These are phyloP conservation scores for Leccinum fallax DNA, from an alignment of 1,284 basidiomycete genomes.

Conservation along the genomic window DNA sequence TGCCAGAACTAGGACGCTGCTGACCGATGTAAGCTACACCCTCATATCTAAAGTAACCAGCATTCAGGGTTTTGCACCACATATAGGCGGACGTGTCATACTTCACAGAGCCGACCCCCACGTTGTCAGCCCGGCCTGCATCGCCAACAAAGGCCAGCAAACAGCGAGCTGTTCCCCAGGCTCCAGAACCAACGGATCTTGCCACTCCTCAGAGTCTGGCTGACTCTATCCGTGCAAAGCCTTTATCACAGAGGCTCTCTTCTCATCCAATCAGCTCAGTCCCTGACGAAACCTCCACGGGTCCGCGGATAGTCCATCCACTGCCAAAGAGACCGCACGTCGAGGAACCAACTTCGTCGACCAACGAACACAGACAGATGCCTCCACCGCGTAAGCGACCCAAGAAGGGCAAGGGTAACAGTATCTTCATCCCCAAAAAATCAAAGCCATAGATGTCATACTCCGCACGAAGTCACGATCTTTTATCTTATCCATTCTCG, in stretches of 20 bases:
- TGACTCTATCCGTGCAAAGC: slow-evolving; percentile 33
- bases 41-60: slow-evolving; percentile 6
- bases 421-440: slow-evolving; percentile 55
- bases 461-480: not conserved
- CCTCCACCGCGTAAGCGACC: slow-evolving; percentile 37
- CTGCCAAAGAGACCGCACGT: slow-evolving; percentile 28
- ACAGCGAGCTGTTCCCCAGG: slow-evolving; percentile 23
- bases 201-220: slow-evolving; percentile 37
- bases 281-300: slow-evolving; percentile 1
- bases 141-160: slow-evolving; percentile 26
- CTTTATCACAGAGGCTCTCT: slow-evolving; percentile 18
- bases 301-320: not conserved
- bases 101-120: slow-evolving; percentile 35
- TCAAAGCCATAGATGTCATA: slow-evolving; percentile 25
- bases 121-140: slow-evolving; percentile 15
- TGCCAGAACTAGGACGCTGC: slow-evolving; percentile 58
- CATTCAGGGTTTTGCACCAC: slow-evolving; percentile 2
- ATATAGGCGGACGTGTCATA: slow-evolving; percentile 41
- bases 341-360: slow-evolving; percentile 21
- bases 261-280: not conserved
- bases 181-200: slow-evolving; percentile 25
- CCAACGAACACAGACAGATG: slow-evolving; percentile 13
- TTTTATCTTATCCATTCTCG: not conserved
- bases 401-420: slow-evolving; percentile 43
- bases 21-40: slow-evolving; percentile 52